Conservation (phyloP, 164 flowering plant genomes). For the Magnolia officinalis region DNA sequence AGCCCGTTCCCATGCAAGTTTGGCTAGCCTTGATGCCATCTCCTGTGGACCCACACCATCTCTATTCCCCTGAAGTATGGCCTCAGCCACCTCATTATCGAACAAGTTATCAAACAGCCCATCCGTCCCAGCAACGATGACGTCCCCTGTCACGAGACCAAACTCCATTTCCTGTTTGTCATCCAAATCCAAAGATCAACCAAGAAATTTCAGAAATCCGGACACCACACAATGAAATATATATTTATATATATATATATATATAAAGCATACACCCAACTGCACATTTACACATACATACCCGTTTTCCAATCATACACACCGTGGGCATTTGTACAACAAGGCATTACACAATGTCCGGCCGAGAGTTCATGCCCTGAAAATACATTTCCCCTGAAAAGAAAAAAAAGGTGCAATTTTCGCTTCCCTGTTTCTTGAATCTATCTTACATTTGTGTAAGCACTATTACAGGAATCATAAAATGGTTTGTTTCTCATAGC, state of each 20-base stretch:
- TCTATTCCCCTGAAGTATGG: background rate
- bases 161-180: background rate
- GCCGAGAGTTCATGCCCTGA: too few species aligned
- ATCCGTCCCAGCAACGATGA: slow-evolving; percentile 15
- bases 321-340: too few species aligned
- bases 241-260: background rate
- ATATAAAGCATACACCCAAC: background rate
- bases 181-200: background rate
- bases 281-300: background rate
- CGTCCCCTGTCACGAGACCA: slow-evolving; percentile 1
- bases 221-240: background rate
- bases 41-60: slow-evolving; percentile 1
- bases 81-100: slow-evolving; percentile 10
- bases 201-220: background rate
- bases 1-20: slow-evolving; percentile 13
- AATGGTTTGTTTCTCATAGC: too few species aligned
- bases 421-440: too few species aligned
- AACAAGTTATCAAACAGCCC: slow-evolving; percentile 27
- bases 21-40: slow-evolving; percentile 17
- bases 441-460: too few species aligned
- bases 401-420: too few species aligned
- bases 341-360: too few species aligned
- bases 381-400: too few species aligned
- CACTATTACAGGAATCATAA: too few species aligned
- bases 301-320: background rate